Conservation (phyloP, 345 rosid genomes). For the Brassica cretica region DNA sequence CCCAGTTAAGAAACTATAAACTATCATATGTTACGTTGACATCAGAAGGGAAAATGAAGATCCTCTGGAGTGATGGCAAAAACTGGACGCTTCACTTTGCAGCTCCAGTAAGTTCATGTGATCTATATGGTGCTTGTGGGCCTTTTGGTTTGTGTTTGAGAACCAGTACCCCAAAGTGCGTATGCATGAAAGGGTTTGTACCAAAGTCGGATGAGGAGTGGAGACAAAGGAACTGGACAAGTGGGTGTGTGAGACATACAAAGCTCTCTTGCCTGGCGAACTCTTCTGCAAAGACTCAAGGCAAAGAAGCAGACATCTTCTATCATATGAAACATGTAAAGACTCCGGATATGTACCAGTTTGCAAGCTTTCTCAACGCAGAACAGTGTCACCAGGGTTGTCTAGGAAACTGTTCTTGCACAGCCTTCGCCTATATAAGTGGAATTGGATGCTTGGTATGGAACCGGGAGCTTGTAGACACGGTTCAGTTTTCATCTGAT, state of each 20-base stretch:
- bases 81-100: conserved; percentile 24
- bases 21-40: conserved; percentile 23
- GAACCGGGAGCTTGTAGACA: conserved; percentile 33
- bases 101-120: conserved; percentile 27
- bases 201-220: conserved; percentile 34
- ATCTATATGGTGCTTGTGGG: conserved; percentile 35
- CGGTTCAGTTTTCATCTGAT: conserved; percentile 21
- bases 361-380: conserved; percentile 31
- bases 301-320: conserved; percentile 27
- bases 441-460: conserved; percentile 40
- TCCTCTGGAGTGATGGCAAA: conserved; percentile 20
- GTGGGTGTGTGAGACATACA: conserved; percentile 38
- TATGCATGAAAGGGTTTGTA: conserved; percentile 37
- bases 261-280: conserved; percentile 19
- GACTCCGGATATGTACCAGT: conserved; percentile 37
- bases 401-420: conserved; percentile 39
- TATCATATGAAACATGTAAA: conserved; percentile 28
- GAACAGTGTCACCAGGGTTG: conserved; percentile 30
- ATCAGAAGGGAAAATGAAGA: conserved; percentile 32
- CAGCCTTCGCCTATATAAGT: conserved; percentile 35
- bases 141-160: conserved; percentile 38
- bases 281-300: not conserved
- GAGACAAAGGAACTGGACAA: conserved; percentile 29
- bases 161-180: conserved; percentile 22
- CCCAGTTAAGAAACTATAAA: conserved; percentile 22